These are phyloP conservation scores for Coniochaeta ligniaria DNA, from an alignment of 2,329 filamentous ascomycete species.

Conservation along the genomic window DNA sequence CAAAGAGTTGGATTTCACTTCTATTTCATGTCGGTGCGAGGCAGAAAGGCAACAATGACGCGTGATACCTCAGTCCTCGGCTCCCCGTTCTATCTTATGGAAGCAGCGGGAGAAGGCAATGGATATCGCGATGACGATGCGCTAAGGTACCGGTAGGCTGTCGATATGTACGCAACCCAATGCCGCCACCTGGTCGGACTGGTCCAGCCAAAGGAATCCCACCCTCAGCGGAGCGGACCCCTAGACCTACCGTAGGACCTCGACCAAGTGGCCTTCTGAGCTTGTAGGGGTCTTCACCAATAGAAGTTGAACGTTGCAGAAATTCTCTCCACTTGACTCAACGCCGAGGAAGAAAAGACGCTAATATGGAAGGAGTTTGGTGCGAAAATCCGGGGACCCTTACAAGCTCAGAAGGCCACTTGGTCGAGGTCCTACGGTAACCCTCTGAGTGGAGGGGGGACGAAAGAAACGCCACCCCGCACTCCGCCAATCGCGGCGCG, in stretches of 20 bases:
- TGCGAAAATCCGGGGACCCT: no score
- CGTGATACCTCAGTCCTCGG: no score
- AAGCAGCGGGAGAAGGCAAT: background rate
- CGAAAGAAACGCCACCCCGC: background rate
- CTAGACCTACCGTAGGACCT: no score
- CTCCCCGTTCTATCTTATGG: background rate
- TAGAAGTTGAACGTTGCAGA: no score
- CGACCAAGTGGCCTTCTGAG: no score
- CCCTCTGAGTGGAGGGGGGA: no score
- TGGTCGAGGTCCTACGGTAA: no score
- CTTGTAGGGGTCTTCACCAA: no score
- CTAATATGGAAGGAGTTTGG: no score
- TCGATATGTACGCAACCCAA: background rate
- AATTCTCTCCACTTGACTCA: no score
- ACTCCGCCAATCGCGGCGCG: background rate
- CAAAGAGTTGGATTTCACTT: background rate
- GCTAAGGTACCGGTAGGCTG: background rate
- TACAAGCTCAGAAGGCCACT: no score
- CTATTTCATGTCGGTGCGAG: background rate
- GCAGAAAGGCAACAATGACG: background rate
- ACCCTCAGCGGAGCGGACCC: background rate
- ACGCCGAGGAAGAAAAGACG: no score
- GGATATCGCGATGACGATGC: background rate
- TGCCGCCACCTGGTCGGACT: background rate
- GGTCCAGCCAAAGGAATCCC: background rate